These are phyloP conservation scores for Postia placenta DNA, from an alignment of 768 basidiomycete species.

Conservation along the genomic window DNA sequence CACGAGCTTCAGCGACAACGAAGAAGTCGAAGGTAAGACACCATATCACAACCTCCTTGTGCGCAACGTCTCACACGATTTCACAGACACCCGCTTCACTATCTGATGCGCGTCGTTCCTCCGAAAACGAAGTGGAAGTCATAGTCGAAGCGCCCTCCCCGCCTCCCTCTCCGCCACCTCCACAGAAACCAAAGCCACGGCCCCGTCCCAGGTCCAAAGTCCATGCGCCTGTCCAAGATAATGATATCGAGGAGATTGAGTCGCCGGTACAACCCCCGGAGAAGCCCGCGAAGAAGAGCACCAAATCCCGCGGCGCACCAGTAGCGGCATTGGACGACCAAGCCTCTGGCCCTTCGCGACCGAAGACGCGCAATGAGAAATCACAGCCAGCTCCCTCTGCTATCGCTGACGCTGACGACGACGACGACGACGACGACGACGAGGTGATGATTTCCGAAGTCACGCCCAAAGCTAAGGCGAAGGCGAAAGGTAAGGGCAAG, in stretches of 20 bases:
- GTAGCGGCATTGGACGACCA: too few species aligned
- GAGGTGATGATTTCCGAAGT: too few species aligned
- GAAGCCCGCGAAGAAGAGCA: too few species aligned
- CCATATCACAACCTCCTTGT: too few species aligned
- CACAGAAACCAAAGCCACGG: neutral
- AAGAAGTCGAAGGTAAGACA: neutral
- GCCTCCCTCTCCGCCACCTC: slow-evolving; percentile 4
- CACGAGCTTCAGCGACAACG: neutral
- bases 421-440: too few species aligned
- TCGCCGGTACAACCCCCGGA: slow-evolving; percentile 16
- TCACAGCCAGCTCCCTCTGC: too few species aligned
- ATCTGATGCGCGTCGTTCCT: neutral
- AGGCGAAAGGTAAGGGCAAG: neutral
- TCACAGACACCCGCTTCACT: neutral
- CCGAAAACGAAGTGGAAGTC: slow-evolving; percentile 22
- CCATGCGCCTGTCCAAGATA: slow-evolving; percentile 7
- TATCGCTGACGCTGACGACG: neutral
- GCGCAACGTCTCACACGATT: too few species aligned
- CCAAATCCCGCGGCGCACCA: too few species aligned
- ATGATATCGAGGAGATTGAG: slow-evolving; percentile 28
- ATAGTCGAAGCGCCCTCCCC: slow-evolving; percentile 14
- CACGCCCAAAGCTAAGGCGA: neutral
- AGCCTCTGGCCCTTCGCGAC: too few species aligned
- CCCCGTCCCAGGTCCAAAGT: neutral
- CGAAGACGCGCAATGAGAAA: too few species aligned